Evolutionary conservation across 768 basidiomycete genomes (phyloP).

Genomic region (Mycena galericulata): DNA sequence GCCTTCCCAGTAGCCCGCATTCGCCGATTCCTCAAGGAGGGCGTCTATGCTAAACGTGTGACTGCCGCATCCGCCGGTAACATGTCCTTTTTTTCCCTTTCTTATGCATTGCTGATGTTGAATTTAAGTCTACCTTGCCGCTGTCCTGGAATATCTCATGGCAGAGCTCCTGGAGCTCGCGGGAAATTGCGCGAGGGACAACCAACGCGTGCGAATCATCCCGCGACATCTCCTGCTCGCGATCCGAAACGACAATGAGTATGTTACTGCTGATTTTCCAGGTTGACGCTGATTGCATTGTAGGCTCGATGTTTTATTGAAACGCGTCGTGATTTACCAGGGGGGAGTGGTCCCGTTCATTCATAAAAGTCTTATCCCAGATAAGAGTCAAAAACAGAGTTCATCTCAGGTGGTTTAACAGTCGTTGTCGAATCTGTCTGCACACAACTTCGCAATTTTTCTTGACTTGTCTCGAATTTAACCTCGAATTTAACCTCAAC

Average conservation of each 20-base stretch:
- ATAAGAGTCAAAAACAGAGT: neutral
- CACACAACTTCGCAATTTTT: too few species aligned
- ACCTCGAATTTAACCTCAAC: too few species aligned
- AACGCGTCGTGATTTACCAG: neutral
- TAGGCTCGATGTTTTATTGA: slow-evolving; percentile 9
- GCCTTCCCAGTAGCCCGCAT: slow-evolving; percentile 89
- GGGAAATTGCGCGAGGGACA: slow-evolving; percentile 82
- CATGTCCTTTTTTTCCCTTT: slow-evolving; percentile 26
- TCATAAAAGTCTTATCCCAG: neutral
- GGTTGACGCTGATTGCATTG: neutral
- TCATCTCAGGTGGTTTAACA: neutral
- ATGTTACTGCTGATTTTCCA: too few species aligned
- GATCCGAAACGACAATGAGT: slow-evolving; percentile 84
- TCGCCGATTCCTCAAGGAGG: slow-evolving; percentile 80
- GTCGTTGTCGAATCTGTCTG: neutral
- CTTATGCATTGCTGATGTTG: neutral
- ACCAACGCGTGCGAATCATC: slow-evolving; percentile 86
- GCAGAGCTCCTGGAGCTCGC: slow-evolving; percentile 91
- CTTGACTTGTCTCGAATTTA: too few species aligned
- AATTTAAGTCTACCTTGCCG: slow-evolving; percentile 78
- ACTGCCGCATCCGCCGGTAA: slow-evolving; percentile 76
- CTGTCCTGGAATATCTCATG: slow-evolving; percentile 88
- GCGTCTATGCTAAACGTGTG: slow-evolving; percentile 79
- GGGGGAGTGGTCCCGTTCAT: slow-evolving; percentile 17
- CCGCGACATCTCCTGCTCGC: slow-evolving; percentile 88